phyloP scores from a whole-genome alignment of 2,329 filamentous ascomycete species.

The Paracorniculantispora psalliotae region DNA sequence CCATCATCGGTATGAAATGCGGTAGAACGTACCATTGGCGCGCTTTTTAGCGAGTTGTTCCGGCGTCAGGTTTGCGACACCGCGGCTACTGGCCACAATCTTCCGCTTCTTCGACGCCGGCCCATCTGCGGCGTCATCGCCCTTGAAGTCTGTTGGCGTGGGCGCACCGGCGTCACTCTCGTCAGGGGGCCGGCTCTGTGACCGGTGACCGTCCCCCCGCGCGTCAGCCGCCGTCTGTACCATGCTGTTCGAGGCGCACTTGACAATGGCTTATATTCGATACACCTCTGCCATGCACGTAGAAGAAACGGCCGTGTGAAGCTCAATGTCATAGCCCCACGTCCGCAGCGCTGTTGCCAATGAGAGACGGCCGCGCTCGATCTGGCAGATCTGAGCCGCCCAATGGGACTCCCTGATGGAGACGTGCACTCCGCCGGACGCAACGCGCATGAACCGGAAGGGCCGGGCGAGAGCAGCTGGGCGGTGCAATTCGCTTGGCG shows the following conservation, averaged over 20 bases:
- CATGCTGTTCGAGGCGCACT: not conserved
- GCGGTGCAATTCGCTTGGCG: not conserved
- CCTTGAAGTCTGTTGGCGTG: not conserved
- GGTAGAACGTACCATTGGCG: constrained; percentile 47
- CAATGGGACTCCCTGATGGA: not conserved
- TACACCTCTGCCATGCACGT: not conserved
- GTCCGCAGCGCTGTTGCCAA: not conserved
- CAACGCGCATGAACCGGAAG: not conserved
- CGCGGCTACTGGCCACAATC: constrained; percentile 39
- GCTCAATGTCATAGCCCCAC: not conserved
- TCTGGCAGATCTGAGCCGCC: not conserved
- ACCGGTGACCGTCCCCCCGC: not conserved
- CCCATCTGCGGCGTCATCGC: not conserved
- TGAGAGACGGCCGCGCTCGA: not conserved
- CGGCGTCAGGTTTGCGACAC: constrained; percentile 61
- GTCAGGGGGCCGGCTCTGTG: constrained; percentile 1
- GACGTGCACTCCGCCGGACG: not conserved
- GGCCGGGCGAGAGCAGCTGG: not conserved
- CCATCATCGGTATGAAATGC: not conserved
- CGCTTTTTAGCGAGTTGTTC: constrained; percentile 68
- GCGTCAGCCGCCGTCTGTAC: not conserved
- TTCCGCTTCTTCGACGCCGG: constrained; percentile 40
- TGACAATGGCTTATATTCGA: not conserved
- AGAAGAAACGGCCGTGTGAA: not conserved
- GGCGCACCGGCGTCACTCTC: constrained; percentile 5